A percentile compares a stretch with the other conserved stretches of the same genome.
Conservation (phyloP, 768 basidiomycete genomes). For the Boletus subparvulus region DNA sequence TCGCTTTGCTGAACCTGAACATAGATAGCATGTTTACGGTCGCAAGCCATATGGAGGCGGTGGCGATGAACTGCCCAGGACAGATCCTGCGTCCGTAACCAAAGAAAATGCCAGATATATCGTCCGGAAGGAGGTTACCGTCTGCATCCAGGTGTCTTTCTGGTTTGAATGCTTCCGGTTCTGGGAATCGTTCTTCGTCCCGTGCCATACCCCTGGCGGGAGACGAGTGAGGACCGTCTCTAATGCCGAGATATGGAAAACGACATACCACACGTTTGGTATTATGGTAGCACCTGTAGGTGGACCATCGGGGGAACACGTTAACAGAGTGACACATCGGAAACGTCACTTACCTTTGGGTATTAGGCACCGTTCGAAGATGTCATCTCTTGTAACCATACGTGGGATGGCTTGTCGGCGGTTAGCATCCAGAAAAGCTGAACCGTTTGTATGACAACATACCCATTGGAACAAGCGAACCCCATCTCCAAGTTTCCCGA, state of each 20-base stretch:
- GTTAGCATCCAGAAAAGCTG: neutral
- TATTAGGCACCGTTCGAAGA: slow-evolving; percentile 47
- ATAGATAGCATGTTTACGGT: slow-evolving; percentile 17
- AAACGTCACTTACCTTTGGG: slow-evolving; percentile 41
- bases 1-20: slow-evolving; percentile 23
- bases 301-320: neutral
- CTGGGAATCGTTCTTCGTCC: slow-evolving; percentile 24
- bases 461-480: slow-evolving; percentile 22
- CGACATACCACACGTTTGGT: slow-evolving; percentile 20
- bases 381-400: slow-evolving; percentile 36
- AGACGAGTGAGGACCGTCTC: neutral
- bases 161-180: slow-evolving; percentile 35
- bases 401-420: slow-evolving; percentile 28
- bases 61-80: slow-evolving; percentile 23
- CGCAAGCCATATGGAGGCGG: slow-evolving; percentile 20
- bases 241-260: neutral
- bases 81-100: slow-evolving; percentile 34
- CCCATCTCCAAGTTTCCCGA: slow-evolving; percentile 24
- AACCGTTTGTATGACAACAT: neutral
- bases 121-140: slow-evolving; percentile 20
- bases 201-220: slow-evolving; percentile 21
- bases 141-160: slow-evolving; percentile 31
- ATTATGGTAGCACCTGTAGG: slow-evolving; percentile 22
- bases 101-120: slow-evolving; percentile 27
- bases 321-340: neutral